A percentile compares a stretch with the other conserved stretches of the same genome.
These are phyloP conservation scores for Chytriomyces sp. DNA, from an alignment of 192 early-diverging fungal genomes.

Conservation along the genomic window DNA sequence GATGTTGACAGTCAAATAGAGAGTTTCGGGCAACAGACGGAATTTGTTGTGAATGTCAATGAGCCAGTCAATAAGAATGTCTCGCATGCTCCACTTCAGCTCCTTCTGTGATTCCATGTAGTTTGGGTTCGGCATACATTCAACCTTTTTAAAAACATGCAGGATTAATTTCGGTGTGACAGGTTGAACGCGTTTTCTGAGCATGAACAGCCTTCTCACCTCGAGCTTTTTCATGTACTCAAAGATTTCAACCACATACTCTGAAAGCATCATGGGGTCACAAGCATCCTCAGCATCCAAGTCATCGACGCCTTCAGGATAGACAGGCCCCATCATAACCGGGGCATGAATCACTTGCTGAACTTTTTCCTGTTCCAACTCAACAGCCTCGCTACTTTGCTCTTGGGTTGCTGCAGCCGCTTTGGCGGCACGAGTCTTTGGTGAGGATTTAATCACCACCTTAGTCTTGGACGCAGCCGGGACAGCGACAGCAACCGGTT, in stretches of 20 bases:
- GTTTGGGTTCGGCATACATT: conserved; percentile 73
- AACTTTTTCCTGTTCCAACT: too few species aligned
- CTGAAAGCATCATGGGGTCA: conserved; percentile 93
- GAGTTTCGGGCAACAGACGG: conserved; percentile 89
- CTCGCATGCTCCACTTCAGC: conserved; percentile 90
- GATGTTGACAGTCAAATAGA: conserved; percentile 91
- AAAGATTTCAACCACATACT: conserved; percentile 94
- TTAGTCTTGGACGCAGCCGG: background rate
- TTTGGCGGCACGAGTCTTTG: conserved; percentile 18
- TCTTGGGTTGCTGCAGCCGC: conserved; percentile 1
- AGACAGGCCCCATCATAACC: background rate
- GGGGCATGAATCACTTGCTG: background rate
- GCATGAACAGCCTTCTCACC: conserved; percentile 44
- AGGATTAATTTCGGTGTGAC: conserved; percentile 39
- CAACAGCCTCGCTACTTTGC: conserved; percentile 20
- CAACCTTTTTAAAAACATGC: too few species aligned
- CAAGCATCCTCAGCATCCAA: conserved; percentile 76
- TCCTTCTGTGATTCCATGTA: conserved; percentile 89
- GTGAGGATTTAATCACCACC: background rate
- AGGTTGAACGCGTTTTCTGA: background rate
- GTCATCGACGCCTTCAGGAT: conserved; percentile 54
- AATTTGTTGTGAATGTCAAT: conserved; percentile 91
- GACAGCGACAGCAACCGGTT: background rate
- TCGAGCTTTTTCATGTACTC: conserved; percentile 80
- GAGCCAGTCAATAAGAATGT: conserved; percentile 94